These are phyloP conservation scores for Salpingoeca rosetta DNA, from an alignment of 78 protist genomes.

Conservation along the genomic window DNA sequence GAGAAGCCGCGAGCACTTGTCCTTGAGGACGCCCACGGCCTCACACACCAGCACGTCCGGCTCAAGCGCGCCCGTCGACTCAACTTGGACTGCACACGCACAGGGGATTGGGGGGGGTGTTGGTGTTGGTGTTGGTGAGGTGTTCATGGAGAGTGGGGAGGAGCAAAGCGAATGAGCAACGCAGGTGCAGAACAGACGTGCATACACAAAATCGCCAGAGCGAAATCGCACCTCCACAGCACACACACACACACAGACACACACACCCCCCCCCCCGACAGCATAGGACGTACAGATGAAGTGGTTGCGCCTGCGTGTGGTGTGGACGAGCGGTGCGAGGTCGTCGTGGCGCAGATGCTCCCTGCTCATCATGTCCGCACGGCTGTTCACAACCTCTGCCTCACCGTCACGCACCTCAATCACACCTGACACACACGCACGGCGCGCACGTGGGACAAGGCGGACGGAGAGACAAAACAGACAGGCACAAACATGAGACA, in stretches of 20 bases:
- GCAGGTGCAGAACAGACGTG: too few species aligned
- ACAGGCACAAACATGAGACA: neutral
- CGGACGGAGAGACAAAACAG: neutral
- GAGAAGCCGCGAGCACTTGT: slow-evolving; percentile 5
- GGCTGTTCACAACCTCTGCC: slow-evolving; percentile 25
- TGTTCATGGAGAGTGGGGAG: neutral
- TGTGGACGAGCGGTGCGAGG: slow-evolving; percentile 29
- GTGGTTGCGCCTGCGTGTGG: slow-evolving; percentile 65
- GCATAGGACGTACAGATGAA: slow-evolving; percentile 66
- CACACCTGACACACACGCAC: neutral
- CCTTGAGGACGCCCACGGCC: slow-evolving; percentile 16
- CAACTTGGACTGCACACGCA: slow-evolving; percentile 38
- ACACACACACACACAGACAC: neutral
- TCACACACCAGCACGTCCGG: slow-evolving; percentile 29
- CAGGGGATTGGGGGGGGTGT: neutral
- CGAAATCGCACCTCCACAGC: neutral
- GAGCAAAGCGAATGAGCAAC: too few species aligned
- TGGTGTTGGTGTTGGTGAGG: too few species aligned
- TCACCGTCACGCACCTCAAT: neutral
- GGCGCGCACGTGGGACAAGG: neutral
- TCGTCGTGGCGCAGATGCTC: slow-evolving; percentile 74
- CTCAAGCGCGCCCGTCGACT: slow-evolving; percentile 49
- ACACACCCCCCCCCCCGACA: too few species aligned
- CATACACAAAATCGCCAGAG: neutral
- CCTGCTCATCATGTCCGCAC: slow-evolving; percentile 76